A percentile compares a stretch with the other conserved stretches of the same genome.
phyloP scores from a whole-genome alignment of 257 asterid genomes.

The Capsicum baccatum region DNA sequence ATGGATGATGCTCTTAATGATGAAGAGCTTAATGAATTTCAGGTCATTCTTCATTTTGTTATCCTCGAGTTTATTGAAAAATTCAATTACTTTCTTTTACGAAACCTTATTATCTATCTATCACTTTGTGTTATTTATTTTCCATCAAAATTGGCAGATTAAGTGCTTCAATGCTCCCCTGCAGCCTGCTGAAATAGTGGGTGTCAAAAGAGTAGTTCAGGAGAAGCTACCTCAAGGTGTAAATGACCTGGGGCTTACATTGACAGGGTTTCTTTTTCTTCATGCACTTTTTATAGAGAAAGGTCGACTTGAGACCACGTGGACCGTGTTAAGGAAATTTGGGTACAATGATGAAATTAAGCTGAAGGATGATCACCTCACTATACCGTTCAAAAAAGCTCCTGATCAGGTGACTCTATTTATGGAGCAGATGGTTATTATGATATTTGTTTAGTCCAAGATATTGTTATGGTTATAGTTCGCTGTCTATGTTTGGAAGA shows the following conservation, averaged over 20 bases:
- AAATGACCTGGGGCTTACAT: conserved; percentile 85
- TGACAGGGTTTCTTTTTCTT: conserved; percentile 87
- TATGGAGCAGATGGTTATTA: conserved; percentile 25
- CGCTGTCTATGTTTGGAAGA: neutral
- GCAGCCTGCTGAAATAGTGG: conserved; percentile 85
- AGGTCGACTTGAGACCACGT: conserved; percentile 87
- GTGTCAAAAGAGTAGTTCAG: conserved; percentile 86
- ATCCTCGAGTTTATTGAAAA: neutral
- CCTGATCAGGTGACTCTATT: conserved; percentile 83
- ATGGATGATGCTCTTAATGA: conserved; percentile 89
- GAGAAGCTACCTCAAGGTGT: conserved; percentile 92
- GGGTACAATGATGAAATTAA: conserved; percentile 85
- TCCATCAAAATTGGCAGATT: conserved; percentile 50
- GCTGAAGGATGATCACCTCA: conserved; percentile 72
- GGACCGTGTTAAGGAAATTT: conserved; percentile 90
- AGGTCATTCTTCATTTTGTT: conserved; percentile 54
- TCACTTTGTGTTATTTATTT: conserved; percentile 22
- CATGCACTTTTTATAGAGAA: conserved; percentile 95
- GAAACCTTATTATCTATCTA: conserved; percentile 17
- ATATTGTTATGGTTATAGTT: neutral
- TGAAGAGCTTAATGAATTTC: conserved; percentile 92
- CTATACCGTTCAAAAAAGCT: conserved; percentile 73
- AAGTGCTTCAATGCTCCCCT: conserved; percentile 91
- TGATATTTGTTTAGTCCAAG: conserved; percentile 14
- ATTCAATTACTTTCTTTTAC: conserved; percentile 5